Evolutionary conservation across 2,329 filamentous ascomycete genomes (phyloP), one percentile per base, ranked within the genome.

Genomic region (Coniochaeta ligniaria): DNA sequence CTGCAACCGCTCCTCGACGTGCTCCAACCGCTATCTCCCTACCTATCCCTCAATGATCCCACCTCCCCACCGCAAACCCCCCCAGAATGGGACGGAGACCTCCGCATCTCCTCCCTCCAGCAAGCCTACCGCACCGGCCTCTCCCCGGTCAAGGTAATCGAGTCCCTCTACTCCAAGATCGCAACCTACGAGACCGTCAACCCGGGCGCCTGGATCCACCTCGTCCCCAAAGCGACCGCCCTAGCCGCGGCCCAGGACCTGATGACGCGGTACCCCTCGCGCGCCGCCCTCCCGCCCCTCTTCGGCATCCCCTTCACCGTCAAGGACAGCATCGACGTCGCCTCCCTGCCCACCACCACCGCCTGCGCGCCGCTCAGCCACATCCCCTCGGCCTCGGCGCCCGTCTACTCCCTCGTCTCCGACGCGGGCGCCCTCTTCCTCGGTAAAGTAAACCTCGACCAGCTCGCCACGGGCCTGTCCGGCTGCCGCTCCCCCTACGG

Each of bases 401-500:
- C 73, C 5, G 76, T 79, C 3, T 77, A 81, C 28, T 70, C 77
- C 20, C 74, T 72, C 47, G 66, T 83, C 6, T 70, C 82, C 4
- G 76, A 17, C 16, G 16, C 78, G 20, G 83, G 83, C 9, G 83
- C 76, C 0, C 66, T 86, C 2, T 78, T 82, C 60, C 73, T 86
- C 36, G 83, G 83, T 31, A 86, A 86, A 66, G 76, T 76, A 9
- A 82, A 81, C 65, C 75, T 87, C 60, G 84, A 87, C 66, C 83
- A 87, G 68, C 75, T 87, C 8, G 84, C 83, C 2, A 86, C 83
- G 0, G 84, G 84, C 0, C 74, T 87, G 5, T 81, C 78, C 16
- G 84, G 83, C n/a, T 82, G 79, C 52, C 77, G 83, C 35, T 83
- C 80, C 2, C 81, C 83, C 0, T 84, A 80, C 63, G 83, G 83